A percentile compares a stretch with the other conserved stretches of the same genome.
phyloP scores from a whole-genome alignment of 2,329 filamentous ascomycete species.

The Amauroascus verrucosus region DNA sequence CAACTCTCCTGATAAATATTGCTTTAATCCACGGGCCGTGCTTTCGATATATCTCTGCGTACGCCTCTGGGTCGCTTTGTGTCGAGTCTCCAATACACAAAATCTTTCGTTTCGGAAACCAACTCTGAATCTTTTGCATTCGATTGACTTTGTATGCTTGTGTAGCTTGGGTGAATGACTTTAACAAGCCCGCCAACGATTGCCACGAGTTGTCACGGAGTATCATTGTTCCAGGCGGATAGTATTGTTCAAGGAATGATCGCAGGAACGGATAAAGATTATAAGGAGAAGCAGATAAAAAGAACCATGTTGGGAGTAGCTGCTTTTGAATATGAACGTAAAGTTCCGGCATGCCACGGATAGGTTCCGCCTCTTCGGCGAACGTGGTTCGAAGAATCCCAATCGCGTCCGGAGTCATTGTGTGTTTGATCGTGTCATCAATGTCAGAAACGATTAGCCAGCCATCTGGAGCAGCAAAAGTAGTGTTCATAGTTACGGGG shows the following conservation, averaged over 20 bases:
- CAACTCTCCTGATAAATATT: constrained; percentile 78
- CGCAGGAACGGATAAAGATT: constrained; percentile 84
- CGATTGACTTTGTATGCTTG: constrained; percentile 76
- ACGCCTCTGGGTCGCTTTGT: constrained; percentile 82
- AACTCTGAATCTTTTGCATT: constrained; percentile 65
- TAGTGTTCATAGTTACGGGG: constrained; percentile 56
- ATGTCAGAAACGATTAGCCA: constrained; percentile 85
- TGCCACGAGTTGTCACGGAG: constrained; percentile 79
- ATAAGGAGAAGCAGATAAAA: constrained; percentile 87
- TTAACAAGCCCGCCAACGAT: constrained; percentile 68
- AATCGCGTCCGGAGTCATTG: constrained; percentile 65
- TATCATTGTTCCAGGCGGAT: constrained; percentile 67
- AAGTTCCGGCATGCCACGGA: constrained; percentile 73
- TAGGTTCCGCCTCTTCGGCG: constrained; percentile 58
- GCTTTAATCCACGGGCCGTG: constrained; percentile 67
- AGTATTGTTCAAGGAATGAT: constrained; percentile 60
- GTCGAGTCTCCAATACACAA: constrained; percentile 85
- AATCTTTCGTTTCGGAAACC: constrained; percentile 69
- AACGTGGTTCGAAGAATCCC: constrained; percentile 81
- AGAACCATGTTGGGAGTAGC: constrained; percentile 70
- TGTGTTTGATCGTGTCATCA: constrained; percentile 92
- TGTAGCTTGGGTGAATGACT: constrained; percentile 68
- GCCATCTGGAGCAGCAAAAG: constrained; percentile 64
- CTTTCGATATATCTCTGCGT: constrained; percentile 62
- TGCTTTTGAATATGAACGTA: constrained; percentile 55